These are phyloP conservation scores for Rhizopus sp. DNA, from an alignment of 371 early-diverging fungal genomes.

Conservation along the genomic window DNA sequence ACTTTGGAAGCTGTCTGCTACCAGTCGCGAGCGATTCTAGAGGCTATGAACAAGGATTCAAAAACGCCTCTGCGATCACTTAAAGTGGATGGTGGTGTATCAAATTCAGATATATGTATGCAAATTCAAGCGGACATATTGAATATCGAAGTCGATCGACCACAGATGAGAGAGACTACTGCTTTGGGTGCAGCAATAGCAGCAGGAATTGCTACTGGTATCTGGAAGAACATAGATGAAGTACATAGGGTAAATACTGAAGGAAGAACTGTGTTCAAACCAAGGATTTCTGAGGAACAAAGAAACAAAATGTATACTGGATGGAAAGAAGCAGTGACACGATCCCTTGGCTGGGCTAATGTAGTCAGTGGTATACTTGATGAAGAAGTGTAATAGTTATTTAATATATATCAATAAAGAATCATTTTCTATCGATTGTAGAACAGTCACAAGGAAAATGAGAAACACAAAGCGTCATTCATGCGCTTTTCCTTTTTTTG, in stretches of 20 bases:
- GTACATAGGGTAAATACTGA: constrained; percentile 43
- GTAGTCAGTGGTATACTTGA: neutral
- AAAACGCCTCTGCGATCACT: constrained; percentile 65
- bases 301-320: constrained; percentile 66
- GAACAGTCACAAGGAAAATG: neutral
- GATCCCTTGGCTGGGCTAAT: constrained; percentile 69
- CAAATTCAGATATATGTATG: constrained; percentile 88
- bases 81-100: constrained; percentile 94
- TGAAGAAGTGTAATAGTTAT: neutral
- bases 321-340: constrained; percentile 89
- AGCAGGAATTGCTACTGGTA: constrained; percentile 82
- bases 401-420: neutral
- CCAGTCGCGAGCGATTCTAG: constrained; percentile 87
- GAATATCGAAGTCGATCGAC: constrained; percentile 82
- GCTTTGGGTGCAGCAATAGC: constrained; percentile 95
- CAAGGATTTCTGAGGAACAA: constrained; percentile 48
- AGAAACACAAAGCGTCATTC: neutral
- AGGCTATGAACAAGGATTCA: constrained; percentile 88
- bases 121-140: constrained; percentile 91
- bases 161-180: constrained; percentile 93
- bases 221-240: constrained; percentile 61
- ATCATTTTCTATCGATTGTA: constrained; percentile 2
- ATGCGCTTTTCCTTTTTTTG: constrained; percentile 1
- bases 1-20: constrained; percentile 91
- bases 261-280: constrained; percentile 43